A percentile compares a stretch with the other conserved stretches of the same genome.
phyloP scores from a whole-genome alignment of 345 rosid species.

The Salix exigua region DNA sequence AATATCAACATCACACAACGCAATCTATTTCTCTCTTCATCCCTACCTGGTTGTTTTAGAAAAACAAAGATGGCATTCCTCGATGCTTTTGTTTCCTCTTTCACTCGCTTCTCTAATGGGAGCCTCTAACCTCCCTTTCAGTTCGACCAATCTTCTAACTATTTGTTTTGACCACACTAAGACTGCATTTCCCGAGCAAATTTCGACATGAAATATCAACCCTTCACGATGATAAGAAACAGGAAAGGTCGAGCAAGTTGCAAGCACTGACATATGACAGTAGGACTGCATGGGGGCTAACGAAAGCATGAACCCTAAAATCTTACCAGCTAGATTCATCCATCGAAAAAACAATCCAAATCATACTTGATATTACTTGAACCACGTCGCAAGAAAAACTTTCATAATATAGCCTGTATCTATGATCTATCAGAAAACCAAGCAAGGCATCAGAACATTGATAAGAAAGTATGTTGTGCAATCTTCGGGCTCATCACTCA shows the following conservation, averaged over 20 bases:
- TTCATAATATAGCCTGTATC: not conserved
- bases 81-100: too few relatives aligned
- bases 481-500: constrained; percentile 8
- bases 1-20: too few relatives aligned
- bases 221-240: not conserved
- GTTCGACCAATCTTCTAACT: not conserved
- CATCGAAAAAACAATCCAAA: not conserved
- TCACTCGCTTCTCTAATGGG: too few relatives aligned
- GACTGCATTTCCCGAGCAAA: not conserved
- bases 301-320: not conserved
- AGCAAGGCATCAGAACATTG: not conserved
- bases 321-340: not conserved
- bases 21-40: too few relatives aligned
- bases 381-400: not conserved
- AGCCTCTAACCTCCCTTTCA: not conserved
- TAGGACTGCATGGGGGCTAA: too few relatives aligned
- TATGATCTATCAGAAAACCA: not conserved
- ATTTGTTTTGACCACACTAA: not conserved
- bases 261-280: not conserved
- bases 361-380: not conserved
- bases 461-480: not conserved
- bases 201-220: not conserved
- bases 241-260: not conserved
- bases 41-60: too few relatives aligned
- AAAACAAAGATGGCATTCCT: too few relatives aligned